Evolutionary conservation across 2,329 filamentous ascomycete species (phyloP).

Genomic region (Clonostachys chloroleuca): DNA sequence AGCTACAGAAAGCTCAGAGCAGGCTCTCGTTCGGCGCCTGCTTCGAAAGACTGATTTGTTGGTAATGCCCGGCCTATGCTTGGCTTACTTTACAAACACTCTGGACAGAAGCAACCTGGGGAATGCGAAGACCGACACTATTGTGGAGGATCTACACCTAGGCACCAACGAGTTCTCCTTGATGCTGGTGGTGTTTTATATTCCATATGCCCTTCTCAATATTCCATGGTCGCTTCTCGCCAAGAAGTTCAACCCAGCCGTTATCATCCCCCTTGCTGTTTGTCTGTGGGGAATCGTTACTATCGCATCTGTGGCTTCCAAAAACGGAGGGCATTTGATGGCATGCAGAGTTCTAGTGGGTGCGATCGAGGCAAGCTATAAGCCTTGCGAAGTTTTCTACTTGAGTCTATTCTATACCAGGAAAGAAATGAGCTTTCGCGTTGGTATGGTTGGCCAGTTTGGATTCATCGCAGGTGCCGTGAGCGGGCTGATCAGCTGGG

Average conservation of each 20-base stretch:
- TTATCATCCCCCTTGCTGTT: slow-evolving; percentile 18
- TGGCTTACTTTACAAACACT: slow-evolving; percentile 1
- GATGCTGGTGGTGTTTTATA: slow-evolving; percentile 22
- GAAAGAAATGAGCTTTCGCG: slow-evolving; percentile 17
- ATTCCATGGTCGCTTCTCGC: slow-evolving; percentile 14
- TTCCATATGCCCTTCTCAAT: slow-evolving; percentile 18
- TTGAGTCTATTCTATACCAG: slow-evolving; percentile 32
- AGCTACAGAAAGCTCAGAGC: neutral
- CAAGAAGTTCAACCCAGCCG: slow-evolving; percentile 14
- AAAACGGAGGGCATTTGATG: slow-evolving; percentile 35
- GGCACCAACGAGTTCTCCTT: slow-evolving; percentile 35
- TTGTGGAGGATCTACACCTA: slow-evolving; percentile 39
- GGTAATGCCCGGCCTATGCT: slow-evolving; percentile 8
- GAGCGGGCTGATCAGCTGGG: slow-evolving; percentile 14
- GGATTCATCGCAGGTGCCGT: slow-evolving; percentile 16
- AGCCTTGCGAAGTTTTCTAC: slow-evolving; percentile 37
- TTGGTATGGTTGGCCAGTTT: slow-evolving; percentile 9
- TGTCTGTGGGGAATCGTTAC: slow-evolving; percentile 15
- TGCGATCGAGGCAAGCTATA: slow-evolving; percentile 39
- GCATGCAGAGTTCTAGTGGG: slow-evolving; percentile 32
- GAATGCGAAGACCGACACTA: slow-evolving; percentile 42
- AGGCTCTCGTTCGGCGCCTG: neutral
- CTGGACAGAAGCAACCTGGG: slow-evolving; percentile 27
- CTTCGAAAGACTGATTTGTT: slow-evolving; percentile 10
- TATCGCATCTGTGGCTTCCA: slow-evolving; percentile 13